Percentiles rank a stretch among this genome's conserved stretches.
phyloP scores from a whole-genome alignment of 2,329 filamentous ascomycete species.

The Raffaelea ambrosiae region DNA sequence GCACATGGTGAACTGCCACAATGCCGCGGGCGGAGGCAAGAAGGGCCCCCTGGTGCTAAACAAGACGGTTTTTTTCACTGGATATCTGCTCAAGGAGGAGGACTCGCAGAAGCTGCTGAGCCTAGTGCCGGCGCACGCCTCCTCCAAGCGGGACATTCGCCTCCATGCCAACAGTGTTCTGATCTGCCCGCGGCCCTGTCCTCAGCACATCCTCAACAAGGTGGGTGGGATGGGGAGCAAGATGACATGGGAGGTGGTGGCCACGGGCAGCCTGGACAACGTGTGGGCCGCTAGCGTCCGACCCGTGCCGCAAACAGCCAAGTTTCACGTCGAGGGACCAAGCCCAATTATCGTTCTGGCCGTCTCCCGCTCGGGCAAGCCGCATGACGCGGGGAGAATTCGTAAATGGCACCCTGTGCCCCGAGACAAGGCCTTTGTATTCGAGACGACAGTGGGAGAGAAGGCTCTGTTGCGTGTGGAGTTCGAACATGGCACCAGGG shows the following conservation, averaged over 20 bases:
- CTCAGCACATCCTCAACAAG: conserved; percentile 64
- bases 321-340: conserved; percentile 69
- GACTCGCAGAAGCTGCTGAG: conserved; percentile 66
- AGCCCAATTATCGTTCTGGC: conserved; percentile 77
- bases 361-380: conserved; percentile 63
- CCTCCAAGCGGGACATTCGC: conserved; percentile 55
- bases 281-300: conserved; percentile 80
- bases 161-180: conserved; percentile 84
- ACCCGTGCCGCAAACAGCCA: conserved; percentile 55
- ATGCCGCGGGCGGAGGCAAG: conserved; percentile 42
- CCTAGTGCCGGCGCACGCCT: conserved; percentile 55
- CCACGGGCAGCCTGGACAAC: conserved; percentile 65
- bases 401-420: conserved; percentile 73
- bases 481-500: conserved; percentile 42
- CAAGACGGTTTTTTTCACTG: conserved; percentile 84
- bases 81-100: conserved; percentile 69
- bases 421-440: conserved; percentile 60
- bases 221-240: conserved; percentile 81
- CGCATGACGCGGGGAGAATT: conserved; percentile 74
- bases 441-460: conserved; percentile 79
- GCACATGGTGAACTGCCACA: conserved; percentile 83
- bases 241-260: conserved; percentile 76
- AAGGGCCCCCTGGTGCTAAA: conserved; percentile 59
- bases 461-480: conserved; percentile 79
- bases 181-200: conserved; percentile 72